Base-by-base conservation (phyloP, 371 early-diverging fungal genomes). In the Rhizopus stolonifer region DNA sequence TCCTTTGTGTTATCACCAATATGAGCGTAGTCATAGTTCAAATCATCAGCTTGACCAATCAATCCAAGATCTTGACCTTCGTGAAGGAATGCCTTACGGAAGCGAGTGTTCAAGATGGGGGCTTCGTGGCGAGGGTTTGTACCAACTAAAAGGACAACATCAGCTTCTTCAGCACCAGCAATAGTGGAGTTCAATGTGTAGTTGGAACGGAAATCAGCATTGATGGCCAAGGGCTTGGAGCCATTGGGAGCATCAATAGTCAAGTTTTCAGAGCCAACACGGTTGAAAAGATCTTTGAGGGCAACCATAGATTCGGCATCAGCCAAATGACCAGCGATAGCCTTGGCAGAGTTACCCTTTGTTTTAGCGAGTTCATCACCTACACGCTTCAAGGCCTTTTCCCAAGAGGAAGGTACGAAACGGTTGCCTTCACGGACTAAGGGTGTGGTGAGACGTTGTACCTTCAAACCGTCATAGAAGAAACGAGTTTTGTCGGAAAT, bases 41-140 rank as follows among this genome's bases (percentile, higher is more conserved):
- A 74, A 49, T 94, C 82, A 36, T 67, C 80, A 4, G 80, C 64
- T 42, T 80, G 74, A 45, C 96, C 98, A 54, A 96, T 77, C 46
- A 95, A 64, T 54, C 85, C 96, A 59, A 95, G 70, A 51, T 92
- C 86, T 49, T 88, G 77, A 14, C 82, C 80, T 55, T 88, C 85
- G 76, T 90, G 86, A 52, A 96, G 80, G 67, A 85, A 98, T 18
- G 92, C 86, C 79, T 95, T 95, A 67, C 97, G 88, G 67, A 98
- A 84, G 55, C 97, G 89, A 22, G 95, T 90, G 83, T 96, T 96
- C 63, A 96, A 74, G 65, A 95, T 92, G 18, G 98, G 81, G 2
- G 94, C 98, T 77, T 98, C 98, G 68, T 93, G 95, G 46, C 96
- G 91, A 45, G 98, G 98, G 81, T 98, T 96, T 34, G 96, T 87